Evolutionary conservation across 768 basidiomycete species (phyloP), one percentile per base, ranked within the genome.

Genomic region (Leccinum variicolor): DNA sequence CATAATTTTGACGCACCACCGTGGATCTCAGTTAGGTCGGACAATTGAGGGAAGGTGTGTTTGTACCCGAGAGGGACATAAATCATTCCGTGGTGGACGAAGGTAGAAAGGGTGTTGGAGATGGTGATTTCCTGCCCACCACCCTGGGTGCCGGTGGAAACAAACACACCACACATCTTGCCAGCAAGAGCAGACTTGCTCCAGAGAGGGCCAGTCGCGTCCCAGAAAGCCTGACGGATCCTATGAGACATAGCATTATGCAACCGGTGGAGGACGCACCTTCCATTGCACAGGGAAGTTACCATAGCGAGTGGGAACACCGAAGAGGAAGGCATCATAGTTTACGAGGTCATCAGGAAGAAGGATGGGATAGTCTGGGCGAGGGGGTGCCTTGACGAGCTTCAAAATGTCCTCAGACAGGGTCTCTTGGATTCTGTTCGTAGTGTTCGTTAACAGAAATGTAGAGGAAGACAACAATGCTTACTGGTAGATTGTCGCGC

Each of bases 391-490:
- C 64, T 84, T 75, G 81, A 95, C 82, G 69, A 81, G 81, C 53
- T 72, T 71, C 56, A 94, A 76, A 54, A 94, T 71, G 26, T 92
- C 89, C 17, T 81, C 72, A 3, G 87, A 73, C 55, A 96, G 86
- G 17, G 91, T 96, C 75, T 96, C 94, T 57, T 89, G 76, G 61
- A 95, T 82, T 69, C 89, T 91, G 28, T 11, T 23, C 4, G 8
- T 1, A 7, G 29, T 4, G 14, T 61, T 11, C 41, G 52, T 54
- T 14, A 8, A 34, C 14, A 10, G 34, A 4, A 46, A 6, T 25
- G 21, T 15, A 2, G 1, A 41, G 6, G 19, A n/a, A 10, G 6
- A n/a, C 23, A 13, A 2, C 49, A 6, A 53, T 0, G 62, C 80
- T 53, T 36, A 80, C 78, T 82, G 81, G 68, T 73, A 80, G 58